Base-by-base conservation (phyloP, 2,329 filamentous ascomycete species). In the Allantophomopsis cytisporea region DNA sequence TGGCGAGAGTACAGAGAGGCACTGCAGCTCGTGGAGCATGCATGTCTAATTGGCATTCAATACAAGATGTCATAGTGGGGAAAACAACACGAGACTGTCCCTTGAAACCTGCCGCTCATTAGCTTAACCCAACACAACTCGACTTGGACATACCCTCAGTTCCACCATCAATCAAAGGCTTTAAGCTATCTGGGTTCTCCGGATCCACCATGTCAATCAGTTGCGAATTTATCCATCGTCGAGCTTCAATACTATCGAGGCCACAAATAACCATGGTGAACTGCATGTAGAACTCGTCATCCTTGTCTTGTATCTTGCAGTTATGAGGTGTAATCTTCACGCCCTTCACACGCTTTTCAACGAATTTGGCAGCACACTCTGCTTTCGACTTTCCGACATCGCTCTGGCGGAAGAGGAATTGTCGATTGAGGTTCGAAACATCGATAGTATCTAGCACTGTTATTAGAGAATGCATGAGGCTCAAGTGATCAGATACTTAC, bases 31-130 rank as follows among this genome's bases (percentile, higher is more conserved):
- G 76, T n/a, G 91, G 93, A 1, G 91, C 89, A 58, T 96, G 88
- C 83, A 98, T 95, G 57, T 96, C 91, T 20, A 98, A 76, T 56
- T 98, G 91, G 55, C 91, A 98, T 65, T 98, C 91, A 53, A 98
- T 93, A 58, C 91, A 98, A 16, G 87, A 94, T 14, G 88, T 93
- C 54, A 98, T 74, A 4, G 85, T 88, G 0, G 91, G 91, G 16
- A 96, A 67, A 43, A 98, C 83, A 43, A 98, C 89, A 53, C 89
- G 76, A 1, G 88, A 82, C 58, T 98, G 93, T 38, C 91, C 91
- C 63, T 96, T 98, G 75, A 98, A 96, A 37, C 89, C 79, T 79
- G 45, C 14, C 23, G 5, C 5, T 12, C 37, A 31, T 43, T 32
- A 36, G 41, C 13, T 42, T 32, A 14, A 31, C 38, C 20, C 21